phyloP scores from a whole-genome alignment of 1,139 yeast species.

The Kodamaea fungicola region DNA sequence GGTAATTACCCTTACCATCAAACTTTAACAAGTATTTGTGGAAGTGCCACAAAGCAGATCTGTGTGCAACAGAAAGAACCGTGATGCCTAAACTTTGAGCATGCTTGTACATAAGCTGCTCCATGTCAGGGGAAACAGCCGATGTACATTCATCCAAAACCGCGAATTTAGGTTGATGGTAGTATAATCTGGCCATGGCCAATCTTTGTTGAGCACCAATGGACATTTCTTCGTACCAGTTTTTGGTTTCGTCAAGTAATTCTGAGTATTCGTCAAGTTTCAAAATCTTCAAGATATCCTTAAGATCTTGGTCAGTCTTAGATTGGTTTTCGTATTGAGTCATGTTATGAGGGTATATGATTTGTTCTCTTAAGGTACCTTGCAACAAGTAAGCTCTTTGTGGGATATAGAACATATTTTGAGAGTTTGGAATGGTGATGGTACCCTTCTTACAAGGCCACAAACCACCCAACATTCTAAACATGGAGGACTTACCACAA shows the following conservation, averaged over 20 bases:
- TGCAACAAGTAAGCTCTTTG: conserved; percentile 84
- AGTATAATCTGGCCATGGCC: conserved; percentile 90
- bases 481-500: conserved; percentile 89
- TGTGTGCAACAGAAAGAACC: conserved; percentile 83
- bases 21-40: conserved; percentile 80
- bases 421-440: conserved; percentile 62
- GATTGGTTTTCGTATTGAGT: conserved; percentile 50
- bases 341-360: conserved; percentile 77
- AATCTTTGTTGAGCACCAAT: conserved; percentile 91
- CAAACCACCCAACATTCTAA: conserved; percentile 85
- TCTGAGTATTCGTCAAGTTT: conserved; percentile 51
- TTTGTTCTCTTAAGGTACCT: conserved; percentile 78
- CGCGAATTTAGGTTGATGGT: conserved; percentile 89
- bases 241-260: conserved; percentile 61
- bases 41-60: conserved; percentile 91
- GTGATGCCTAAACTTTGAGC: conserved; percentile 82
- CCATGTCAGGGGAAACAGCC: conserved; percentile 88
- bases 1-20: conserved; percentile 78
- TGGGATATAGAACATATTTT: conserved; percentile 83
- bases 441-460: conserved; percentile 79
- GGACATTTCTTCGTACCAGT: conserved; percentile 87
- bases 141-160: conserved; percentile 95
- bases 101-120: conserved; percentile 81
- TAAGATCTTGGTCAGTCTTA: conserved; percentile 59
- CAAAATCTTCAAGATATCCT: conserved; percentile 56